Conservation (phyloP, 2,329 filamentous ascomycete genomes). For the Nemania diffusa region DNA sequence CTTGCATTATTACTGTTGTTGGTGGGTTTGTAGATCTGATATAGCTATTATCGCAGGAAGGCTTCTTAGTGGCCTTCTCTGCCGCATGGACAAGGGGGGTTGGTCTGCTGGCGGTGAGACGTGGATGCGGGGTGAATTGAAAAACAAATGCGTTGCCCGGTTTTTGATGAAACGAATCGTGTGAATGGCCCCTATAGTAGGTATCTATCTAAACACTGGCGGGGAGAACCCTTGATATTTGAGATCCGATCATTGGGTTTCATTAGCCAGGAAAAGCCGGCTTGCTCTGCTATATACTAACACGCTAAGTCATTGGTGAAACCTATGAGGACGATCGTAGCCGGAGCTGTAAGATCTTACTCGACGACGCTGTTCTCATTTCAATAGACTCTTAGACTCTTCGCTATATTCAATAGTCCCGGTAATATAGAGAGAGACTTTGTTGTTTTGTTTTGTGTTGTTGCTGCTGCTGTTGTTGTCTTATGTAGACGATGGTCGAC, state of each 20-base stretch:
- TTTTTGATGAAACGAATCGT: background rate
- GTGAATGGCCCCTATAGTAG: background rate
- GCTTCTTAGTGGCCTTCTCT: background rate
- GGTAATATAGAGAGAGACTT: background rate
- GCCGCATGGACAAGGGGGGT: constrained; percentile 5
- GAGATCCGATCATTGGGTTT: background rate
- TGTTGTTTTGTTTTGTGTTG: background rate
- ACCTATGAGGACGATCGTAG: background rate
- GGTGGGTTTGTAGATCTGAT: constrained; percentile 6
- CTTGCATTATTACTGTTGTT: background rate
- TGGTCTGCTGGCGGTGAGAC: constrained; percentile 15
- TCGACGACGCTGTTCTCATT: background rate
- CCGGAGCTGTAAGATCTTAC: background rate
- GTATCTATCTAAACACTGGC: background rate
- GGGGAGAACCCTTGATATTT: background rate
- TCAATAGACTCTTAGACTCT: background rate
- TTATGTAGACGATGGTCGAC: constrained; percentile 31
- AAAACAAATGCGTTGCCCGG: background rate
- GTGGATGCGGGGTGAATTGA: background rate
- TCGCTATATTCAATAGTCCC: constrained; percentile 1
- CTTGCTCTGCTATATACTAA: constrained; percentile 11
- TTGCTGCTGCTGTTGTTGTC: constrained; percentile 13
- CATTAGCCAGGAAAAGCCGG: constrained; percentile 3
- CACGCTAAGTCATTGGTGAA: constrained; percentile 1
- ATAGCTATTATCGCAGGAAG: constrained; percentile 9